Evolutionary conservation across 2,329 filamentous ascomycete species (phyloP).

Genomic region (Colletotrichum noveboracense): DNA sequence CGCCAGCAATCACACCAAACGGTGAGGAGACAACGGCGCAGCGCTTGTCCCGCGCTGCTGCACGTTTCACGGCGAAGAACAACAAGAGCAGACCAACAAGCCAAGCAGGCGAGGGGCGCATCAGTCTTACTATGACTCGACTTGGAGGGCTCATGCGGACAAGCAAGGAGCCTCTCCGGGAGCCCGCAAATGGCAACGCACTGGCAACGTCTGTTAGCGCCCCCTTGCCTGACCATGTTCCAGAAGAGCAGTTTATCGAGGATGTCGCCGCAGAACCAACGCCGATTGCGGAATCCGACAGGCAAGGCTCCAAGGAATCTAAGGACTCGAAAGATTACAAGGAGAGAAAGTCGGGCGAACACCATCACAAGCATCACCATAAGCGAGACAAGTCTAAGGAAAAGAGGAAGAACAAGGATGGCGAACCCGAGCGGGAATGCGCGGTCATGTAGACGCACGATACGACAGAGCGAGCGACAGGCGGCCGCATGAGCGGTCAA

Average conservation of each 20-base stretch:
- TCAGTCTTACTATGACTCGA: constrained; percentile 63
- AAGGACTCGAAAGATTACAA: constrained; percentile 13
- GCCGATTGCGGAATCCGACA: not conserved
- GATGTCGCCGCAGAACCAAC: constrained; percentile 9
- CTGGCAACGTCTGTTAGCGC: constrained; percentile 10
- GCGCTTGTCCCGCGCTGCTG: constrained; percentile 62
- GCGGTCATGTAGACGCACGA: constrained; percentile 46
- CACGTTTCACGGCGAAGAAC: constrained; percentile 53
- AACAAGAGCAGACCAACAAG: constrained; percentile 61
- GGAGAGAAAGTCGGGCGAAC: constrained; percentile 21
- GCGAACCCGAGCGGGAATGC: constrained; percentile 51
- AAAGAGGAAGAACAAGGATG: constrained; percentile 38
- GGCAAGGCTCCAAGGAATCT: constrained; percentile 24
- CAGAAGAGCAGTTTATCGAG: constrained; percentile 23
- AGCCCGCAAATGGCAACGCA: constrained; percentile 24
- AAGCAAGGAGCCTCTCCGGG: constrained; percentile 54
- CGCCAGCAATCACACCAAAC: constrained; percentile 45
- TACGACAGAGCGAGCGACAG: not conserved
- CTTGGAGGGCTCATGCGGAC: constrained; percentile 55
- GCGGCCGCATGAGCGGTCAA: not conserved
- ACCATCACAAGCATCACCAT: constrained; percentile 35
- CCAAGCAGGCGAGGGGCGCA: constrained; percentile 62
- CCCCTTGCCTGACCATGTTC: constrained; percentile 13
- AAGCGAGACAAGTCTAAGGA: constrained; percentile 43
- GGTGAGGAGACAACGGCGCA: constrained; percentile 59